Evolutionary conservation across 208 protist genomes (phyloP).

Genomic region (Leishmania martiniquensis): DNA sequence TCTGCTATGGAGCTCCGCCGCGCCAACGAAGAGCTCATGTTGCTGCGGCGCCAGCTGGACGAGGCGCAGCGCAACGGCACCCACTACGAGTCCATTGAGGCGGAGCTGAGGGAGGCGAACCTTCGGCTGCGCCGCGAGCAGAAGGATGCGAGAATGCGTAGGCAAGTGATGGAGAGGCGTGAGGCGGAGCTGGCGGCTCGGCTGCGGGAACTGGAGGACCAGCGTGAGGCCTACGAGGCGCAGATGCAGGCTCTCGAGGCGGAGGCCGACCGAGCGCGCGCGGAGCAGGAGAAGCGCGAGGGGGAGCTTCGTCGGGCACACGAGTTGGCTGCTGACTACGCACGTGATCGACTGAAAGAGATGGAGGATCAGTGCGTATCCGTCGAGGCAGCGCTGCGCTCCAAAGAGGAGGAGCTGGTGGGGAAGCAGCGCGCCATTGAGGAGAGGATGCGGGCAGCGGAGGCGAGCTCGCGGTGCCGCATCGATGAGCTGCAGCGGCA

Average conservation of each 20-base stretch:
- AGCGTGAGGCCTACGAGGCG: conserved; percentile 61
- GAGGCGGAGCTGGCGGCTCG: conserved; percentile 56
- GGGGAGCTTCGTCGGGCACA: conserved; percentile 46
- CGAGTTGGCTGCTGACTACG: conserved; percentile 32
- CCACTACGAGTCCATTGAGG: conserved; percentile 47
- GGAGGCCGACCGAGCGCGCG: conserved; percentile 48
- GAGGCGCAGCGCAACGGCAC: conserved; percentile 45
- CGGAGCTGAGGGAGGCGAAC: conserved; percentile 52
- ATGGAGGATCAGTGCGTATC: conserved; percentile 54
- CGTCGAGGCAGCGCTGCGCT: conserved; percentile 46
- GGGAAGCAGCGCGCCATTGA: conserved; percentile 52
- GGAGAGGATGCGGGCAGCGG: conserved; percentile 46
- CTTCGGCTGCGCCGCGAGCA: conserved; percentile 57
- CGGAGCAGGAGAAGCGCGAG: conserved; percentile 55
- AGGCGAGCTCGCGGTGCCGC: conserved; percentile 43
- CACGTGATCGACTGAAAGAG: conserved; percentile 46
- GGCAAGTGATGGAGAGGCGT: conserved; percentile 53
- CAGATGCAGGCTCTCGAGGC: conserved; percentile 73
- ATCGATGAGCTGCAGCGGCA: conserved; percentile 59
- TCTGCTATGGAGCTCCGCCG: conserved; percentile 71
- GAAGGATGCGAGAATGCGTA: conserved; percentile 39
- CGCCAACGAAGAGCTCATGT: conserved; percentile 69
- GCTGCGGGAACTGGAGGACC: conserved; percentile 59
- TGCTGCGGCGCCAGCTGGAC: conserved; percentile 49
- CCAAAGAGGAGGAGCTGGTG: conserved; percentile 48